These are phyloP conservation scores for Vigna reflexopilosa DNA, from an alignment of 306 rosid genomes.

Conservation along the genomic window DNA sequence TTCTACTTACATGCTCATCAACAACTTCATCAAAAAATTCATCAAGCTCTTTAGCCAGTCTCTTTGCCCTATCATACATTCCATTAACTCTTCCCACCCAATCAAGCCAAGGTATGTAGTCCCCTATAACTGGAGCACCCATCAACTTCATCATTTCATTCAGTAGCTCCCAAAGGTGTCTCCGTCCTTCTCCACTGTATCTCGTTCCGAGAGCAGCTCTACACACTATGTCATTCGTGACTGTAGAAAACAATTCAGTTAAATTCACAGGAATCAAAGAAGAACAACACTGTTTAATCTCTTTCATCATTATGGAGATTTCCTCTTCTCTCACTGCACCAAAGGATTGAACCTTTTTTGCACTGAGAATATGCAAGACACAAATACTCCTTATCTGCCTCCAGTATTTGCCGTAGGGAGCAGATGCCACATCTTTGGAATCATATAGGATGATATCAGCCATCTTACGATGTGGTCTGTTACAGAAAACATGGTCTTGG, in stretches of 20 bases:
- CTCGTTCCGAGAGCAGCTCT: slow-evolving; percentile 33
- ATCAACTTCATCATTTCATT: background rate
- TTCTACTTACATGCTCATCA: slow-evolving; percentile 4
- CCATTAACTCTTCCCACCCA: slow-evolving; percentile 36
- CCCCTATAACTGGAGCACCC: slow-evolving; percentile 8
- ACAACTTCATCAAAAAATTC: slow-evolving; percentile 24
- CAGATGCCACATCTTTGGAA: slow-evolving; percentile 22
- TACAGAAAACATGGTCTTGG: slow-evolving; percentile 6
- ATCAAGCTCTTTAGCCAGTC: slow-evolving; percentile 23
- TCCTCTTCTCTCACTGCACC: slow-evolving; percentile 37
- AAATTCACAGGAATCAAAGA: background rate
- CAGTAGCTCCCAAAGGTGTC: background rate
- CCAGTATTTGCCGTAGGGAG: slow-evolving; percentile 37
- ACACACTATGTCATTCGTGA: slow-evolving; percentile 15
- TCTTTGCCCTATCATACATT: background rate
- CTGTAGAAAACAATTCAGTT: background rate
- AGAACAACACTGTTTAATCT: slow-evolving; percentile 7
- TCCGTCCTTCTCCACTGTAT: background rate
- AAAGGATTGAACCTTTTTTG: slow-evolving; percentile 41
- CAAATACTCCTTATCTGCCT: slow-evolving; percentile 36
- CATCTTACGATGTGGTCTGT: slow-evolving; percentile 40
- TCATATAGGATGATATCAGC: slow-evolving; percentile 23
- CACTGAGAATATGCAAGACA: slow-evolving; percentile 33
- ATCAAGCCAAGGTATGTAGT: slow-evolving; percentile 19
- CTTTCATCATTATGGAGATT: slow-evolving; percentile 30